These are phyloP conservation scores for Eremomyces bilateralis DNA, from an alignment of 495 filamentous ascomycete species.

Conservation along the genomic window DNA sequence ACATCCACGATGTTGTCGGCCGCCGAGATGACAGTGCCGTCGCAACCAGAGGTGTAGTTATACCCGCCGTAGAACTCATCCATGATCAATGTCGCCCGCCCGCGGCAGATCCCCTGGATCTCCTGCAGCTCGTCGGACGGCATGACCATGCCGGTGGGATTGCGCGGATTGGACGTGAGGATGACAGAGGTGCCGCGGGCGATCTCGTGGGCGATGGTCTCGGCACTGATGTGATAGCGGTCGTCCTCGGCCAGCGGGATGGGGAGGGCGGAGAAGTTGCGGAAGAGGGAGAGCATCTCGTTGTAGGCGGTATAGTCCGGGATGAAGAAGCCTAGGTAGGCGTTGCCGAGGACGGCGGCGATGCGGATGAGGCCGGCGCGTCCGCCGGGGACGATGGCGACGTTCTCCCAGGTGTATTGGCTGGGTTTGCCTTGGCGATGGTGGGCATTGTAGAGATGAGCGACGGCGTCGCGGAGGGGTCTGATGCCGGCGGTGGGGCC, in stretches of 20 bases:
- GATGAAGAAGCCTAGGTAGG: conserved; percentile 42
- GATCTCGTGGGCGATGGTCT: conserved; percentile 82
- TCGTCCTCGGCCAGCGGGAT: conserved; percentile 66
- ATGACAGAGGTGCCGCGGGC: conserved; percentile 55
- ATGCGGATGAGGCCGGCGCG: conserved; percentile 84
- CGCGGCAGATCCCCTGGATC: conserved; percentile 82
- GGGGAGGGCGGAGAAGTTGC: conserved; percentile 46
- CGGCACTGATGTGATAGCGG: conserved; percentile 73
- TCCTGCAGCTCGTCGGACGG: conserved; percentile 57
- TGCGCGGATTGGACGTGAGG: conserved; percentile 88
- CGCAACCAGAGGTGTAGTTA: conserved; percentile 79
- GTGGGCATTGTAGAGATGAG: conserved; percentile 77
- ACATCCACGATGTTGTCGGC: conserved; percentile 64
- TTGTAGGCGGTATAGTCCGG: conserved; percentile 55
- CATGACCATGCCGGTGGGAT: conserved; percentile 80
- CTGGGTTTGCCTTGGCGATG: conserved; percentile 73
- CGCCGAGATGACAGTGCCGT: conserved; percentile 68
- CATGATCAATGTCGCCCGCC: conserved; percentile 73
- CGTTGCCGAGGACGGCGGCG: conserved; percentile 79
- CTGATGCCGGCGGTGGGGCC: conserved; percentile 89
- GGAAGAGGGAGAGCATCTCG: conserved; percentile 87
- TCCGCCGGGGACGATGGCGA: conserved; percentile 91
- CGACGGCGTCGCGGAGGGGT: conserved; percentile 73
- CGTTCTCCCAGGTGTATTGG: conserved; percentile 95
- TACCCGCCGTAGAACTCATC: conserved; percentile 77